Evolutionary conservation across 2,329 filamentous ascomycete species (phyloP).

Genomic region (Fusarium lyarnte): DNA sequence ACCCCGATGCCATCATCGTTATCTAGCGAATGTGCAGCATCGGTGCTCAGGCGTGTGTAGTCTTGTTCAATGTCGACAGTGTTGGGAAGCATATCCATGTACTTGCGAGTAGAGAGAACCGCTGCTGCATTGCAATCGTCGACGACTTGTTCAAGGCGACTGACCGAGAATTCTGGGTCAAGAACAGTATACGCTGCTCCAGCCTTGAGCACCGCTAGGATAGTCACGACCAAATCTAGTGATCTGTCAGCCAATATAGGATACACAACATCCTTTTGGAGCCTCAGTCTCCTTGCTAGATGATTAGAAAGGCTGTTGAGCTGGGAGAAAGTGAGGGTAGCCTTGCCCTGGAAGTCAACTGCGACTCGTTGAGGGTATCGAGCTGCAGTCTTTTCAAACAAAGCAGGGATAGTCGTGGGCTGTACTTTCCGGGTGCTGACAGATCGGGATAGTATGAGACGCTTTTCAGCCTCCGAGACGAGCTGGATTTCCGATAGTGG

Average conservation of each 20-base stretch:
- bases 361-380: neutral
- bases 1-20: neutral
- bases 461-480: neutral
- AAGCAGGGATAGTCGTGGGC: neutral
- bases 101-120: neutral
- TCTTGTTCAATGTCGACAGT: neutral
- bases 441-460: neutral
- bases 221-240: slow-evolving; percentile 20
- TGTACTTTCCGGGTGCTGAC: neutral
- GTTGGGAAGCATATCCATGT: neutral
- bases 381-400: slow-evolving; percentile 1
- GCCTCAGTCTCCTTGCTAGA: neutral
- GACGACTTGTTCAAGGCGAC: slow-evolving; percentile 27
- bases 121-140: slow-evolving; percentile 11
- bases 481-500: neutral
- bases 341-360: neutral
- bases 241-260: slow-evolving; percentile 13
- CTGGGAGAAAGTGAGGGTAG: neutral
- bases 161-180: slow-evolving; percentile 26
- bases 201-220: slow-evolving; percentile 38
- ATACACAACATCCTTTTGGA: neutral
- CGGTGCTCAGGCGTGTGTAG: neutral
- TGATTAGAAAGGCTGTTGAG: neutral
- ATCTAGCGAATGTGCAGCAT: fast-evolving
- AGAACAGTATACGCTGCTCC: slow-evolving; percentile 34